Evolutionary conservation across 169 alveolate genomes (phyloP), one percentile per base, ranked within the genome.

Genomic region (Babesia ovata): DNA sequence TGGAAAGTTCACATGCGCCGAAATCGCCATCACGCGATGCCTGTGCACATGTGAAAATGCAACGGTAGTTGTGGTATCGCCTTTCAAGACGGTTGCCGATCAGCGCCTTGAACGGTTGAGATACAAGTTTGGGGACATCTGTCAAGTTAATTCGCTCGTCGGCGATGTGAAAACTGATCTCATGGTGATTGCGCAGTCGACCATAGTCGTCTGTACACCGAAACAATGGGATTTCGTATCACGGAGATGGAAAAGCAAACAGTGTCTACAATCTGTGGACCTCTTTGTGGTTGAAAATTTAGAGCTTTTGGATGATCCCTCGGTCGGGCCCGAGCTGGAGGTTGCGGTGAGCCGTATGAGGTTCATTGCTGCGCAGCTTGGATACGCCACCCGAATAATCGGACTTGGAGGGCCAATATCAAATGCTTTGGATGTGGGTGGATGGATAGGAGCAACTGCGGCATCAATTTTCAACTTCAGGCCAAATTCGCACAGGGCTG

Each of bases 291-390:
- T 95, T 57, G 99, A 98, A 85, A 98, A 96, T 72, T 91, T 98
- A 62, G 99, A 98, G 67, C 70, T 96, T 72, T 44, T 84, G n/a
- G 44, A 86, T 75, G 93, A 98, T 87, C 63, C 92, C 91, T 76
- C 75, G 7, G 70, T 86, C 49, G 97, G 97, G 14, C 92, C 97
- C 9, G 87, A 87, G 28, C 87, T 95, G 66, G 99, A 97, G 69
- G 97, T 96, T 22, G 86, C 97, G 13, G 97, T 96, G 26, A 92
- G 98, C 54, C 93, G 99, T 66, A 95, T 96, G 95, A 91, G 99
- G 84, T 94, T 92, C 81, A 93, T 96, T 76, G 87, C 97, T 11
- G 94, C 95, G 60, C 98, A 96, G 75, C 56, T 59, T 52, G 26
- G 14, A 29, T 84, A 87, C 14, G 87, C 82, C 58, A 92, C 93